Percentiles rank a stretch among this genome's conserved stretches.
phyloP scores from a whole-genome alignment of 371 early-diverging fungal genomes.

The Dipsacomyces acuminosporus region DNA sequence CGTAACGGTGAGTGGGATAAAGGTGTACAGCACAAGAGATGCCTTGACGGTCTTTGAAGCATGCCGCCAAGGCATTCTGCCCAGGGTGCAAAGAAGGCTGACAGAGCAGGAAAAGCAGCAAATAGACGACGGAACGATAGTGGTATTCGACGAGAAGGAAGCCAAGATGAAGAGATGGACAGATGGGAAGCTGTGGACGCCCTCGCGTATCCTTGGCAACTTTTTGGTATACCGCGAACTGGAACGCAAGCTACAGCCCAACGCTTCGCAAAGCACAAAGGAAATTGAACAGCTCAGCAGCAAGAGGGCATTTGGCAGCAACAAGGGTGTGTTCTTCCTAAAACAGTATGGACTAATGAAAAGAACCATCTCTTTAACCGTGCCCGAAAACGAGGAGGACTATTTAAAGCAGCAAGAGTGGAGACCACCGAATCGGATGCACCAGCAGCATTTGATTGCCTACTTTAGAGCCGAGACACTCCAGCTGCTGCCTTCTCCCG shows the following conservation, averaged over 20 bases:
- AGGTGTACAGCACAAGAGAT: constrained; percentile 57
- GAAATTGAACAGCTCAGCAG: constrained; percentile 14
- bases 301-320: constrained; percentile 14
- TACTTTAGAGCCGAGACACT: constrained; percentile 26
- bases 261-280: constrained; percentile 14
- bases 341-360: constrained; percentile 37
- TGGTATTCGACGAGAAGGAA: constrained; percentile 67
- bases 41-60: constrained; percentile 66
- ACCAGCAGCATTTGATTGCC: constrained; percentile 36
- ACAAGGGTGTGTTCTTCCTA: constrained; percentile 39
- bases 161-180: constrained; percentile 75
- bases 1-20: constrained; percentile 38
- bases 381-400: constrained; percentile 33
- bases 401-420: constrained; percentile 9
- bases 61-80: constrained; percentile 53
- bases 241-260: constrained; percentile 48
- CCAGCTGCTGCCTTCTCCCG: constrained; percentile 14
- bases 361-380: constrained; percentile 40
- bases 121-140: constrained; percentile 60
- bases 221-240: constrained; percentile 61
- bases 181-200: constrained; percentile 66
- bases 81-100: constrained; percentile 57
- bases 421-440: constrained; percentile 10
- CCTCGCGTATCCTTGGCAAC: constrained; percentile 61
- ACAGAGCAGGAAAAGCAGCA: constrained; percentile 56